Conservation (phyloP, 352 stramenopile species). For the Achlya hypogyna region DNA sequence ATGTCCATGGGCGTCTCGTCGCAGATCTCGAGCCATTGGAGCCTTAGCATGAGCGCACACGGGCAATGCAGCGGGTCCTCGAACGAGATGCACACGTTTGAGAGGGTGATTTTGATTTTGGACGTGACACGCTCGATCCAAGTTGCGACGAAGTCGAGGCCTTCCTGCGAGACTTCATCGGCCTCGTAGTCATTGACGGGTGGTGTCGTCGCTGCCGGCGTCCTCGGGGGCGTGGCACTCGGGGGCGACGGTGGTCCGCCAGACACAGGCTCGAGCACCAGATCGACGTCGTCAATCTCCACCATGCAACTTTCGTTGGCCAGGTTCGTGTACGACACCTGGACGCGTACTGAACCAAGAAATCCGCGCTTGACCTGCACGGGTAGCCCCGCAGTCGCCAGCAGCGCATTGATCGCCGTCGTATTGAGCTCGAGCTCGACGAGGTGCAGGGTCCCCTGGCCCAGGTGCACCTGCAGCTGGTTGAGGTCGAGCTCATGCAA, state of each 20-base stretch:
- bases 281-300: slow-evolving; percentile 82
- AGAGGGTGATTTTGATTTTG: slow-evolving; percentile 84
- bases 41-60: slow-evolving; percentile 55
- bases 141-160: slow-evolving; percentile 81
- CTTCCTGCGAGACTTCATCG: slow-evolving; percentile 81
- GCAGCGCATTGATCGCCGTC: slow-evolving; percentile 73
- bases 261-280: slow-evolving; percentile 59
- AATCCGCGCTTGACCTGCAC: slow-evolving; percentile 84
- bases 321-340: slow-evolving; percentile 81
- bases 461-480: slow-evolving; percentile 78
- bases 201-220: slow-evolving; percentile 8
- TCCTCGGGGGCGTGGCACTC: neutral
- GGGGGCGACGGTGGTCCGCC: neutral
- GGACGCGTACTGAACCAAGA: slow-evolving; percentile 69
- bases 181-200: slow-evolving; percentile 29
- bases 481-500: slow-evolving; percentile 78
- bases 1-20: slow-evolving; percentile 68
- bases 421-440: slow-evolving; percentile 75
- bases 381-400: slow-evolving; percentile 54
- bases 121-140: slow-evolving; percentile 87
- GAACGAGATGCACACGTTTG: slow-evolving; percentile 72
- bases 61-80: slow-evolving; percentile 32
- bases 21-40: slow-evolving; percentile 77
- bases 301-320: slow-evolving; percentile 83
- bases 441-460: slow-evolving; percentile 62